phyloP scores from a whole-genome alignment of 2,329 filamentous ascomycete genomes.

The Beauveria sp. region DNA sequence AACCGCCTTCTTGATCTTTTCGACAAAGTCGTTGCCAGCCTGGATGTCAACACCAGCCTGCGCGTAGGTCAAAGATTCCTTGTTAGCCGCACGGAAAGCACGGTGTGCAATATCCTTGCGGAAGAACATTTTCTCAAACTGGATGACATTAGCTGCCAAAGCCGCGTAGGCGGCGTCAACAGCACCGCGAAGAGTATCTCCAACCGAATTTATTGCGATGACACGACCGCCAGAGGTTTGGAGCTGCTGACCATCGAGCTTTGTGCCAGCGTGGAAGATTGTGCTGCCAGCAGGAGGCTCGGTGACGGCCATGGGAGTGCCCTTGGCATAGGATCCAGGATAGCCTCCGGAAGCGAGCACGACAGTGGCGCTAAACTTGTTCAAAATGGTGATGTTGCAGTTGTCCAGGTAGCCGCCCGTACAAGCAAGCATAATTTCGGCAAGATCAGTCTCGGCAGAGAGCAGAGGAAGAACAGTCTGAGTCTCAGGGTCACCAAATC shows the following conservation, averaged over 20 bases:
- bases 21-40: slow-evolving; percentile 84
- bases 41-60: slow-evolving; percentile 91
- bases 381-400: slow-evolving; percentile 58
- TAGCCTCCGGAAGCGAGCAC: slow-evolving; percentile 93
- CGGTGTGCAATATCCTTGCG: slow-evolving; percentile 87
- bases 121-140: slow-evolving; percentile 85
- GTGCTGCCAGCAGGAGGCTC: slow-evolving; percentile 41
- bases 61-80: slow-evolving; percentile 73
- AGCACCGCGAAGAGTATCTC: slow-evolving; percentile 66
- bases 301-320: slow-evolving; percentile 49
- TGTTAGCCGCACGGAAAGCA: slow-evolving; percentile 44
- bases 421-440: slow-evolving; percentile 82
- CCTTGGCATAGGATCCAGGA: slow-evolving; percentile 78
- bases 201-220: slow-evolving; percentile 80
- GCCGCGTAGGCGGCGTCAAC: slow-evolving; percentile 84
- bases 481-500: slow-evolving; percentile 87
- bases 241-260: slow-evolving; percentile 53
- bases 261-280: slow-evolving; percentile 91
- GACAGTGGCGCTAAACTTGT: slow-evolving; percentile 76
- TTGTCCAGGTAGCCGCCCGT: slow-evolving; percentile 65
- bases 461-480: slow-evolving; percentile 78
- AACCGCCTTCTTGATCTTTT: slow-evolving; percentile 87
- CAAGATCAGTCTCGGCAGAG: slow-evolving; percentile 71
- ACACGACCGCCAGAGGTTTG: slow-evolving; percentile 81
- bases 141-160: slow-evolving; percentile 57